Evolutionary conservation across 352 stramenopile species (phyloP).

Genomic region (Pythium plurisporium): DNA sequence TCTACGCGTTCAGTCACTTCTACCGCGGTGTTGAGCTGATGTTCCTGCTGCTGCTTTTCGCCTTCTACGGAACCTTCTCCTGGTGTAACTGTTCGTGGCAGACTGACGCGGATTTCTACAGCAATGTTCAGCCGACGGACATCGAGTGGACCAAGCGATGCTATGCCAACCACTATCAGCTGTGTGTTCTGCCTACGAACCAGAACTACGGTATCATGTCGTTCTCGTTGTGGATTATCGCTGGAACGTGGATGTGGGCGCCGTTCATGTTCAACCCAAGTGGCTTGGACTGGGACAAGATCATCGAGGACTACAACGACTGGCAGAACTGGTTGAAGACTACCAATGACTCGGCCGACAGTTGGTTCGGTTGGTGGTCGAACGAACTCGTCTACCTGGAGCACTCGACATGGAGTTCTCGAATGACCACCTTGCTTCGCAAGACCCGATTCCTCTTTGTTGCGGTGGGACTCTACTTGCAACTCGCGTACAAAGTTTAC

Average conservation of each 20-base stretch:
- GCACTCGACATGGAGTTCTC: constrained; percentile 58
- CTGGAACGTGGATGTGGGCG: constrained; percentile 82
- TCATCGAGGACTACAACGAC: constrained; percentile 91
- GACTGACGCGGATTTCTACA: constrained; percentile 66
- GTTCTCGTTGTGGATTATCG: constrained; percentile 96
- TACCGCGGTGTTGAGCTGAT: constrained; percentile 96
- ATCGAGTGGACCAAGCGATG: constrained; percentile 74
- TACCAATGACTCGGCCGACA: constrained; percentile 81
- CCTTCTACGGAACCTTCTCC: constrained; percentile 93
- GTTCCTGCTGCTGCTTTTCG: constrained; percentile 76
- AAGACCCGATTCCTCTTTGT: constrained; percentile 78
- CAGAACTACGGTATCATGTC: constrained; percentile 97
- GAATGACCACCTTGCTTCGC: constrained; percentile 65
- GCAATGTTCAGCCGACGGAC: constrained; percentile 64
- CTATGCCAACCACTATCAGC: constrained; percentile 79
- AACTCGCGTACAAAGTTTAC: constrained; percentile 67
- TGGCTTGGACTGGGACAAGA: constrained; percentile 97
- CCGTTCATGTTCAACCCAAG: constrained; percentile 96
- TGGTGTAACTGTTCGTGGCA: constrained; percentile 87
- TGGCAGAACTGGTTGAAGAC: constrained; percentile 94
- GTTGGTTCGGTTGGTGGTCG: constrained; percentile 88
- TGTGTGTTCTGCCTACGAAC: constrained; percentile 92
- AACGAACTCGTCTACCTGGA: constrained; percentile 81
- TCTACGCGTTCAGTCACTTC: constrained; percentile 97
- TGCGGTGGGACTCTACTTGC: constrained; percentile 36